These are phyloP conservation scores for Venturia nashicola DNA, from an alignment of 2,329 filamentous ascomycete species.

Conservation along the genomic window DNA sequence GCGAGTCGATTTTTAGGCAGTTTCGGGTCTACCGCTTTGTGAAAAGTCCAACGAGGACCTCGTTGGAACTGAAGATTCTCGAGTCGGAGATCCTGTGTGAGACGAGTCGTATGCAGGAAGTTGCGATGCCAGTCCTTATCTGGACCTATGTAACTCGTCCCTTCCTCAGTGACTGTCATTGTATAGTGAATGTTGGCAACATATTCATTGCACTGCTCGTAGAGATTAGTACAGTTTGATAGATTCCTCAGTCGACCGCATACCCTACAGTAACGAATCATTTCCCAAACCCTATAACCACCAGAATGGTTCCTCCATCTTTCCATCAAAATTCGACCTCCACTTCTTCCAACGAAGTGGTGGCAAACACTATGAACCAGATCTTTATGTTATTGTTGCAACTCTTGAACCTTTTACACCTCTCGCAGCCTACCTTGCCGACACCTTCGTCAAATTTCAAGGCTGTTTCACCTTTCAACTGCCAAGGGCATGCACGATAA, in stretches of 20 bases:
- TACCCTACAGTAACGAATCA: neutral
- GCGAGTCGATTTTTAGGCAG: too few relatives aligned
- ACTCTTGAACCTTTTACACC: neutral
- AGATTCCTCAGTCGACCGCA: neutral
- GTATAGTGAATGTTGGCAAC: too few relatives aligned
- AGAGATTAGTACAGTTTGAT: neutral
- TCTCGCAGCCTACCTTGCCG: neutral
- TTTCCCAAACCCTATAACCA: neutral
- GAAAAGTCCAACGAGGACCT: too few relatives aligned
- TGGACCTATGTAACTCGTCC: too few relatives aligned
- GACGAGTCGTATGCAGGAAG: too few relatives aligned
- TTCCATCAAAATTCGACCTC: neutral
- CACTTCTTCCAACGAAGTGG: neutral
- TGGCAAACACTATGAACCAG: neutral
- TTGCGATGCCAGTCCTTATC: too few relatives aligned
- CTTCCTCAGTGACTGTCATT: too few relatives aligned
- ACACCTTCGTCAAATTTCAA: neutral
- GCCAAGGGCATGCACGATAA: neutral
- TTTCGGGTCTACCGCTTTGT: too few relatives aligned
- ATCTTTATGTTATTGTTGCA: neutral
- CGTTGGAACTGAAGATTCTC: too few relatives aligned
- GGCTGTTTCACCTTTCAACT: neutral
- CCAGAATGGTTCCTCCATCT: neutral
- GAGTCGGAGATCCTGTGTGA: too few relatives aligned
- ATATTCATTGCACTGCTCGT: neutral